phyloP scores from a whole-genome alignment of 352 stramenopile species.

The Pythium apleroticum region DNA sequence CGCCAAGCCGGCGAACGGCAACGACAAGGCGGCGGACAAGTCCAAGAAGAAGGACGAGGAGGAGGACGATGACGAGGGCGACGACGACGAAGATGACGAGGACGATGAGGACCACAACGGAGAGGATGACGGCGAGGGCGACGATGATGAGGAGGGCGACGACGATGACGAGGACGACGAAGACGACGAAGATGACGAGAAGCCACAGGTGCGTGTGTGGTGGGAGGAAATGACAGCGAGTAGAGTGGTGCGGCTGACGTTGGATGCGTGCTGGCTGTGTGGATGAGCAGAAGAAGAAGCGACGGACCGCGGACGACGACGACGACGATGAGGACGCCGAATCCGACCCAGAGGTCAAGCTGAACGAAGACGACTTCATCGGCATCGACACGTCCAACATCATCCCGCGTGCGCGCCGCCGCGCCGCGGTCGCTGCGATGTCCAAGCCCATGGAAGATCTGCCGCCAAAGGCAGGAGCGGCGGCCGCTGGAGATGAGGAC shows the following conservation, averaged over 20 bases:
- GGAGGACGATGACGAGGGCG: conserved; percentile 36
- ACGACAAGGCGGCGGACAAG: conserved; percentile 35
- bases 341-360: conserved; percentile 75
- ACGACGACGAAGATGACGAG: conserved; percentile 52
- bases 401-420: conserved; percentile 73
- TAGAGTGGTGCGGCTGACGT: neutral
- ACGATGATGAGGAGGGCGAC: conserved; percentile 34
- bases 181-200: conserved; percentile 37
- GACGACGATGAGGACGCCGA: conserved; percentile 58
- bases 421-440: conserved; percentile 70
- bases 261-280: neutral
- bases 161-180: conserved; percentile 49
- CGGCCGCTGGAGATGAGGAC: conserved; percentile 45
- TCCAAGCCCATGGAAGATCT: conserved; percentile 62
- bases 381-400: conserved; percentile 86
- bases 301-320: conserved; percentile 59
- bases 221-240: neutral
- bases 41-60: conserved; percentile 32
- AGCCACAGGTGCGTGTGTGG: conserved; percentile 19
- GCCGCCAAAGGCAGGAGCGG: conserved; percentile 25
- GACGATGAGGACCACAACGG: conserved; percentile 51
- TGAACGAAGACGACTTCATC: conserved; percentile 86
- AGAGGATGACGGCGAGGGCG: conserved; percentile 39
- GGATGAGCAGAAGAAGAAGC: conserved; percentile 59
- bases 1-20: conserved; percentile 32